A percentile compares a stretch with the other conserved stretches of the same genome.
Conservation (phyloP, 1,284 basidiomycete genomes). For the Trichosporon asahii region DNA sequence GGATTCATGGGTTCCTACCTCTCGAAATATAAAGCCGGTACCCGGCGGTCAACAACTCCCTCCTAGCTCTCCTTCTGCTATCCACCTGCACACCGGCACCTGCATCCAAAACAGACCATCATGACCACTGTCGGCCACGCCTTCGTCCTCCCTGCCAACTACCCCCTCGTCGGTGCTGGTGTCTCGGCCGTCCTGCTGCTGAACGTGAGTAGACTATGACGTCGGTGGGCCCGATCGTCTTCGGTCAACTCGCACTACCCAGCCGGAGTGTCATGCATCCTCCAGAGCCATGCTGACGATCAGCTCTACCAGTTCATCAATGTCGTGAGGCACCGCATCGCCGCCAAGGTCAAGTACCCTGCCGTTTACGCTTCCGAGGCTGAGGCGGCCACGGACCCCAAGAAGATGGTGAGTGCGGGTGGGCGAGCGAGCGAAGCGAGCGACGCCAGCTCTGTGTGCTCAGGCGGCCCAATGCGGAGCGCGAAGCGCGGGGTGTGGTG, state of each 20-base stretch:
- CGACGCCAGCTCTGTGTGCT: conserved; percentile 28
- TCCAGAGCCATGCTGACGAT: not conserved
- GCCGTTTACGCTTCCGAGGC: conserved; percentile 40
- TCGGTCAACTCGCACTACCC: no score
- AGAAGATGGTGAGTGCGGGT: conserved; percentile 38
- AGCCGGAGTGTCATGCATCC: no score
- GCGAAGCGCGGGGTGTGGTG: conserved; percentile 21
- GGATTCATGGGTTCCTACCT: not conserved
- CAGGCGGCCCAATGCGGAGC: no score
- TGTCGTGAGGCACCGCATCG: conserved; percentile 27
- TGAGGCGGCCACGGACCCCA: conserved; percentile 39
- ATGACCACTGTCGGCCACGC: not conserved
- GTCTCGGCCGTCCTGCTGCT: conserved; percentile 30
- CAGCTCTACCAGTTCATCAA: conserved; percentile 36
- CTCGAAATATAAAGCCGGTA: not conserved
- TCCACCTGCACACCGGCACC: not conserved
- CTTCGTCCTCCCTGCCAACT: conserved; percentile 30
- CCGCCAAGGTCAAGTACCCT: conserved; percentile 36
- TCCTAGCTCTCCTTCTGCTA: not conserved
- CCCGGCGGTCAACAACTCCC: not conserved
- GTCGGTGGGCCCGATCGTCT: not conserved
- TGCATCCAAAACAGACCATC: not conserved
- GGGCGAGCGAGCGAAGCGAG: conserved; percentile 25
- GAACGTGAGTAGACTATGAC: conserved; percentile 28
- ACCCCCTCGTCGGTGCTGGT: conserved; percentile 43